Conservation (phyloP, 2,329 filamentous ascomycete genomes). For the Diplocarpon rosae region DNA sequence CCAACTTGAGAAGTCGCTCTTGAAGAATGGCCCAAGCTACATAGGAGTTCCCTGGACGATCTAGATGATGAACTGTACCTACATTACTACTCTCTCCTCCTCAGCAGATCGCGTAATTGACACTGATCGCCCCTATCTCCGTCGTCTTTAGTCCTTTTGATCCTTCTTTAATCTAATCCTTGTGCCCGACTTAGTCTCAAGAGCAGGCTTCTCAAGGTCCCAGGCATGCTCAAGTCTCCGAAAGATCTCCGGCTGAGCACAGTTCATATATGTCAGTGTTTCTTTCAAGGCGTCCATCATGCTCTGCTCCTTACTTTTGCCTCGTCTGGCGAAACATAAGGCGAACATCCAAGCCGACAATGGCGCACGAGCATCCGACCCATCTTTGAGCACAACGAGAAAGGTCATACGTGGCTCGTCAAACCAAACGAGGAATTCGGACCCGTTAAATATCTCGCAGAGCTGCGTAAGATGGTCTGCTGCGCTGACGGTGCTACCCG, state of each 20-base stretch:
- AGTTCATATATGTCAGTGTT: background rate
- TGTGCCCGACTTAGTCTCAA: slow-evolving; percentile 52
- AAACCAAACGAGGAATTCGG: slow-evolving; percentile 53
- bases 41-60: too few species aligned
- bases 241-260: slow-evolving; percentile 1
- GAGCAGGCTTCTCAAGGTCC: slow-evolving; percentile 50
- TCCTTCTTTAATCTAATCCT: slow-evolving; percentile 1
- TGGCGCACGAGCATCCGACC: slow-evolving; percentile 37
- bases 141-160: too few species aligned
- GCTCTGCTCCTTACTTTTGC: background rate
- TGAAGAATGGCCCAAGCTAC: too few species aligned
- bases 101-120: too few species aligned
- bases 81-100: too few species aligned
- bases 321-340: slow-evolving; percentile 37
- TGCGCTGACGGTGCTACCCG: slow-evolving; percentile 16
- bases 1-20: too few species aligned
- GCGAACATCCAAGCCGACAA: slow-evolving; percentile 47
- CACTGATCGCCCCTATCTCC: too few species aligned
- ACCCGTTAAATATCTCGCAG: slow-evolving; percentile 37
- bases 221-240: slow-evolving; percentile 44
- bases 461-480: slow-evolving; percentile 29
- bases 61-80: too few species aligned
- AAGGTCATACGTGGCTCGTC: slow-evolving; percentile 34
- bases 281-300: slow-evolving; percentile 6
- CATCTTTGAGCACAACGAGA: slow-evolving; percentile 53